Conservation (phyloP, 306 rosid genomes). For the Cicer pinnatifidum region DNA sequence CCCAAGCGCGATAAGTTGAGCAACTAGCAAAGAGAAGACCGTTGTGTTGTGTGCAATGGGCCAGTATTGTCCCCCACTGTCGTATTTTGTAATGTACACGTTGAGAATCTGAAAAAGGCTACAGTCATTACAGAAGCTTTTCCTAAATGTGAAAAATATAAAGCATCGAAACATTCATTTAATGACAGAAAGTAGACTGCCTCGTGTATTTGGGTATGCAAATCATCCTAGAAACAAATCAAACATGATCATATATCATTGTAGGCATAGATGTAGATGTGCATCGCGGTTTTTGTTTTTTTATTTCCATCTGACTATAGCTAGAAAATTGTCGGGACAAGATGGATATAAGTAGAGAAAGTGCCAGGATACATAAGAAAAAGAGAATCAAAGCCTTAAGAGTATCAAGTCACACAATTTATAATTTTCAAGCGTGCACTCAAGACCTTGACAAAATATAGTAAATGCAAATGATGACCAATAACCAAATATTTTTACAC, state of each 20-base stretch:
- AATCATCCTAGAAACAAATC: conserved; percentile 32
- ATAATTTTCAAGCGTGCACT: conserved; percentile 27
- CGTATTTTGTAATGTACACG: conserved; percentile 74
- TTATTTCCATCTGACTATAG: conserved; percentile 13
- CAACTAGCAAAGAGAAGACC: conserved; percentile 65
- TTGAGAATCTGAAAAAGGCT: conserved; percentile 67
- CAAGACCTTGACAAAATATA: conserved; percentile 2
- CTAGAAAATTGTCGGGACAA: conserved; percentile 6
- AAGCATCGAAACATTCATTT: conserved; percentile 33
- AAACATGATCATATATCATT: conserved; percentile 4
- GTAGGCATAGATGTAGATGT: neutral
- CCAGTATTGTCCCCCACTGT: conserved; percentile 81
- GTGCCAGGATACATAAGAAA: neutral
- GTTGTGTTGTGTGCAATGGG: conserved; percentile 79
- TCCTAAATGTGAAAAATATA: conserved; percentile 7
- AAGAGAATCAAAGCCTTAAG: neutral
- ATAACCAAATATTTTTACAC: conserved; percentile 1
- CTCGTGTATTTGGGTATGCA: neutral
- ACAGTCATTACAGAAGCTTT: conserved; percentile 21
- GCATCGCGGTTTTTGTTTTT: neutral
- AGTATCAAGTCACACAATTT: conserved; percentile 25
- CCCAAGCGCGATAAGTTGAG: conserved; percentile 87
- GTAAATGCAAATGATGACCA: conserved; percentile 18
- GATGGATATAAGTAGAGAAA: neutral
- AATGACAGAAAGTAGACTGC: neutral